Evolutionary conservation across 2,329 filamentous ascomycete genomes (phyloP).

Genomic region (Fusarium chuoi): DNA sequence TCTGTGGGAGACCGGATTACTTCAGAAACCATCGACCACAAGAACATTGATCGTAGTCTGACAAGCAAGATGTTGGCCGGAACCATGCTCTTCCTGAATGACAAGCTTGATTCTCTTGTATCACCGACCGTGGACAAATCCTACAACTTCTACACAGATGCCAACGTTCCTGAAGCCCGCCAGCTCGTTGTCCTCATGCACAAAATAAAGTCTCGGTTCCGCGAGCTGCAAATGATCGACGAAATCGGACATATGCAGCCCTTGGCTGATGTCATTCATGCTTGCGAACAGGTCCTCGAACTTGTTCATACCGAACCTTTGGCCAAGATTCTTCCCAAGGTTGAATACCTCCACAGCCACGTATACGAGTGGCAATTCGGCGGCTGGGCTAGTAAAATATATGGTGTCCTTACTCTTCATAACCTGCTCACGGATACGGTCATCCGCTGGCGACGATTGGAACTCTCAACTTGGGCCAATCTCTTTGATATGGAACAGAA

Average conservation of each 20-base stretch:
- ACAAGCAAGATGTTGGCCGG: conserved; percentile 72
- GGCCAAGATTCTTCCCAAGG: conserved; percentile 83
- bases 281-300: conserved; percentile 79
- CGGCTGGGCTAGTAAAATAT: conserved; percentile 84
- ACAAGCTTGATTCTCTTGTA: conserved; percentile 61
- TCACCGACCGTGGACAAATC: conserved; percentile 51
- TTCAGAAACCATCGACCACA: conserved; percentile 42
- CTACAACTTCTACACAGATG: conserved; percentile 92
- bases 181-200: conserved; percentile 76
- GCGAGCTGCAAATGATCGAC: conserved; percentile 72
- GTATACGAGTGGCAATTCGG: conserved; percentile 94
- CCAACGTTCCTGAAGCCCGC: conserved; percentile 80
- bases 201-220: conserved; percentile 77
- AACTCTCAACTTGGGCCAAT: conserved; percentile 90
- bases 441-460: conserved; percentile 88
- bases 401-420: conserved; percentile 75
- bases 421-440: conserved; percentile 83
- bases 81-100: conserved; percentile 72
- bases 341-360: conserved; percentile 86
- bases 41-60: conserved; percentile 49
- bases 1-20: conserved; percentile 54
- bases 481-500: conserved; percentile 85
- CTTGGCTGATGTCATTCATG: conserved; percentile 79
- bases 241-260: conserved; percentile 79
- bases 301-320: conserved; percentile 85